Percentiles rank a stretch among this genome's conserved stretches.
These are phyloP conservation scores for Pythium dissotocum DNA, from an alignment of 352 stramenopile species.

Conservation along the genomic window DNA sequence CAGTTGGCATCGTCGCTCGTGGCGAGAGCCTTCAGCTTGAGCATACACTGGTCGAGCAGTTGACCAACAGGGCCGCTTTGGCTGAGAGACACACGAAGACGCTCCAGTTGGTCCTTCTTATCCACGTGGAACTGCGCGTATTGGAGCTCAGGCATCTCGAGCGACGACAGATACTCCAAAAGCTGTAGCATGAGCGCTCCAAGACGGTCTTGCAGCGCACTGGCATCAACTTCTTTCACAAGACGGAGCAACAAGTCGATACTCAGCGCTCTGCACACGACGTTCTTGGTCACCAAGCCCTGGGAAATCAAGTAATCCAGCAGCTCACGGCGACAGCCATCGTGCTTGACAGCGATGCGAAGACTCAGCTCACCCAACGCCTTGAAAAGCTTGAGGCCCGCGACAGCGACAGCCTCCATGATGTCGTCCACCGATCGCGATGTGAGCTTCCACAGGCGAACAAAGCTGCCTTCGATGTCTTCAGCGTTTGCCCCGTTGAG, in stretches of 20 bases:
- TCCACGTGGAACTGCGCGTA: conserved; percentile 87
- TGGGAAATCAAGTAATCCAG: conserved; percentile 67
- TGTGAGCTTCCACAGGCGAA: conserved; percentile 63
- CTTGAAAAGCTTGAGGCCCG: conserved; percentile 74
- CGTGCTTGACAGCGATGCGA: conserved; percentile 54
- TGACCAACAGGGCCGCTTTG: conserved; percentile 74
- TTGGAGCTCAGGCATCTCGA: conserved; percentile 83
- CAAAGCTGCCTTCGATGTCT: conserved; percentile 49
- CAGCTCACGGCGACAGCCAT: conserved; percentile 47
- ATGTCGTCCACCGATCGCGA: conserved; percentile 79
- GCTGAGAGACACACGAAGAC: conserved; percentile 74
- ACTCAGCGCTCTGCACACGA: conserved; percentile 58
- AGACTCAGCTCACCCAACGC: conserved; percentile 74
- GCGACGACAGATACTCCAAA: conserved; percentile 77
- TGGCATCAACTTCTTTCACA: conserved; percentile 59
- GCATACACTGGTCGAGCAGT: conserved; percentile 59
- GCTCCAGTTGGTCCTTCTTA: conserved; percentile 82
- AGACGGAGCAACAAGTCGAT: conserved; percentile 76
- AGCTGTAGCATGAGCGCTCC: conserved; percentile 62
- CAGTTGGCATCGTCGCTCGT: conserved; percentile 29
- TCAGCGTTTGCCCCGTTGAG: conserved; percentile 55
- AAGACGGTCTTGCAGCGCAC: conserved; percentile 55
- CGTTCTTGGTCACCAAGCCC: conserved; percentile 73
- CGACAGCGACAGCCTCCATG: conserved; percentile 63
- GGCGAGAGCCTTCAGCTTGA: conserved; percentile 57